phyloP scores from a whole-genome alignment of 2,329 filamentous ascomycete species.

The Apiospora malaysiana region DNA sequence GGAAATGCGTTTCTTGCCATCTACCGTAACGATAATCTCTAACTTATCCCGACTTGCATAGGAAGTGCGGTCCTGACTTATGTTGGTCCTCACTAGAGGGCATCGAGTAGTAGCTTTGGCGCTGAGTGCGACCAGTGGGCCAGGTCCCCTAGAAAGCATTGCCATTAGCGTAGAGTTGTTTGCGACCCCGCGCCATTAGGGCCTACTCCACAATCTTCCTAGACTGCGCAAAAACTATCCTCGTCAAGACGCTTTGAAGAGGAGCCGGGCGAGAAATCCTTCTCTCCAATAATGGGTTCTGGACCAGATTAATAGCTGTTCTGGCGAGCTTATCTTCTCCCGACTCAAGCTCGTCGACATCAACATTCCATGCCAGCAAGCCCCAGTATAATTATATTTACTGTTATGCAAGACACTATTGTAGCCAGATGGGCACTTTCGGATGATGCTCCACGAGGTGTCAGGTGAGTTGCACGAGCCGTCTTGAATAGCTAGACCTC shows the following conservation, averaged over 20 bases:
- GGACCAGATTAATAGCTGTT: not conserved
- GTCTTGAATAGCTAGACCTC: not conserved
- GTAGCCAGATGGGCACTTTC: not conserved
- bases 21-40: no score
- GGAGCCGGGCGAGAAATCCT: not conserved
- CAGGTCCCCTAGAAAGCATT: no score
- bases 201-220: not conserved
- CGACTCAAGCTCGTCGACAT: not conserved
- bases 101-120: no score
- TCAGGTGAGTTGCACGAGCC: not conserved
- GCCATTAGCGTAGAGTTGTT: no score
- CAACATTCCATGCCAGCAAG: not conserved
- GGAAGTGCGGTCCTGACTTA: no score
- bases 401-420: not conserved
- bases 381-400: not conserved
- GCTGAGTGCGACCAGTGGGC: no score
- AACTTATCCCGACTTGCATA: no score
- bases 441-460: not conserved
- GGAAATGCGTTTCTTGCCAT: no score
- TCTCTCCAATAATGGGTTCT: not conserved
- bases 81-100: no score
- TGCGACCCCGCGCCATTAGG: not conserved
- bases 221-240: not conserved
- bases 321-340: not conserved
- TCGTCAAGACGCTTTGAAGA: not conserved